Evolutionary conservation across 257 asterid genomes (phyloP).

Genomic region (Nicotiana undulata): DNA sequence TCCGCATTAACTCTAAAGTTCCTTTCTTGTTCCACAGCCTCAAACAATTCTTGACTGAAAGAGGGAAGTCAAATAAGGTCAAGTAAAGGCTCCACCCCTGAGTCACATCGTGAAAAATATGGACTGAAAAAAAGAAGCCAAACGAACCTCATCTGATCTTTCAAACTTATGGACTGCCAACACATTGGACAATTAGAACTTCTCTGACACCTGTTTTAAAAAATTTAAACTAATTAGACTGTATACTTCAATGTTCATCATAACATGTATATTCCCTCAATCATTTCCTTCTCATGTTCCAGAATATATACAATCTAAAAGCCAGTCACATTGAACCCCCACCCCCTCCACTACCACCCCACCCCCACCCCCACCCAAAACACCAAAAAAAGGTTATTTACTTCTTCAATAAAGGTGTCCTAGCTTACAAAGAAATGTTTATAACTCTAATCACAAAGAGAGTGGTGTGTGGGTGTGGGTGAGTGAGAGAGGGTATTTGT

Average conservation of each 20-base stretch:
- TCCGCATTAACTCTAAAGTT: constrained; percentile 48
- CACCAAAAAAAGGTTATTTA: background rate
- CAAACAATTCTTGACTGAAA: constrained; percentile 94
- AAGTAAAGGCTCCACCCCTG: background rate
- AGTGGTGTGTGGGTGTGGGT: background rate
- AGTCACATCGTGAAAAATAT: background rate
- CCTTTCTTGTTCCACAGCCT: constrained; percentile 76
- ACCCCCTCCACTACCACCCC: too few species aligned
- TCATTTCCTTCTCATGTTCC: background rate
- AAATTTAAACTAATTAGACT: background rate
- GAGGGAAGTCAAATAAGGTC: background rate
- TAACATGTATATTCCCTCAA: background rate
- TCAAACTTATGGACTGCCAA: constrained; percentile 78
- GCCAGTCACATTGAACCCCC: background rate
- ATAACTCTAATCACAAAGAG: background rate
- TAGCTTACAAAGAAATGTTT: background rate
- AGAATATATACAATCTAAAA: background rate
- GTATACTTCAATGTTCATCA: background rate
- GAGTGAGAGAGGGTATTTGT: too few species aligned
- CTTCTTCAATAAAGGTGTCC: background rate
- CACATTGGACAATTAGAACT: constrained; percentile 99
- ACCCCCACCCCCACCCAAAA: background rate
- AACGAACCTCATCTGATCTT: constrained; percentile 66
- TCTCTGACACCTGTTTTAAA: constrained; percentile 74
- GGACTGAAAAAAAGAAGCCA: constrained; percentile 9